Conservation (phyloP, 2,329 filamentous ascomycete species). For the Microdochium paspali region DNA sequence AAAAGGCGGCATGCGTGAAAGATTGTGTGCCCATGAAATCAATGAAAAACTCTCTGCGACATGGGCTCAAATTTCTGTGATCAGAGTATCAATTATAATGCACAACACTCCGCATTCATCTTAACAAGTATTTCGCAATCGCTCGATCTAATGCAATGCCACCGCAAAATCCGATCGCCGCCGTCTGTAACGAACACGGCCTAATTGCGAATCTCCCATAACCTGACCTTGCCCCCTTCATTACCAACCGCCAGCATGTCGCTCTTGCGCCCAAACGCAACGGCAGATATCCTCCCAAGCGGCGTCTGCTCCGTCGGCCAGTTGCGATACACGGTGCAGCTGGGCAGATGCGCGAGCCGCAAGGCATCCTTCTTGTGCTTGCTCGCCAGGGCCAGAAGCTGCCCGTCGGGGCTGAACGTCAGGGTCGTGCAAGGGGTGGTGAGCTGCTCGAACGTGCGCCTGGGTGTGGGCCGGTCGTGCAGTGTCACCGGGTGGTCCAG, state of each 20-base stretch:
- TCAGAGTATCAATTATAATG: too few species aligned
- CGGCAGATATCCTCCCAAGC: conserved; percentile 69
- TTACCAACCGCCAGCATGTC: conserved; percentile 78
- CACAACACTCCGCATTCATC: too few species aligned
- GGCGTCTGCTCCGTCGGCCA: conserved; percentile 92
- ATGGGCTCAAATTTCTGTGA: too few species aligned
- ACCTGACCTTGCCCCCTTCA: conserved; percentile 74
- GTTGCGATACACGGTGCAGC: conserved; percentile 89
- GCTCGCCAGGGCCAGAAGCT: conserved; percentile 80
- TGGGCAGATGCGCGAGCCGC: conserved; percentile 79
- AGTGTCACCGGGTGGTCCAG: conserved; percentile 34
- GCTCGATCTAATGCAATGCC: neutral
- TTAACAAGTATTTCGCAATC: too few species aligned
- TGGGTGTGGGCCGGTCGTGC: conserved; percentile 61
- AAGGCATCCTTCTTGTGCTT: conserved; percentile 83
- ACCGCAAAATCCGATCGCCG: neutral
- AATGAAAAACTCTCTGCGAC: too few species aligned
- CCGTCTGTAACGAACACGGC: neutral
- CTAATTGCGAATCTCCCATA: conserved; percentile 80
- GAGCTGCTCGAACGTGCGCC: conserved; percentile 71
- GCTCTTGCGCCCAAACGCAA: conserved; percentile 58
- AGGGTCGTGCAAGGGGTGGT: conserved; percentile 76
- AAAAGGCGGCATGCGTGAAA: too few species aligned
- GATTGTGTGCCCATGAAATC: too few species aligned
- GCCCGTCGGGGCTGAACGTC: conserved; percentile 78